These are phyloP conservation scores for Aleurites moluccanus DNA, from an alignment of 441 rosid genomes.

Conservation along the genomic window DNA sequence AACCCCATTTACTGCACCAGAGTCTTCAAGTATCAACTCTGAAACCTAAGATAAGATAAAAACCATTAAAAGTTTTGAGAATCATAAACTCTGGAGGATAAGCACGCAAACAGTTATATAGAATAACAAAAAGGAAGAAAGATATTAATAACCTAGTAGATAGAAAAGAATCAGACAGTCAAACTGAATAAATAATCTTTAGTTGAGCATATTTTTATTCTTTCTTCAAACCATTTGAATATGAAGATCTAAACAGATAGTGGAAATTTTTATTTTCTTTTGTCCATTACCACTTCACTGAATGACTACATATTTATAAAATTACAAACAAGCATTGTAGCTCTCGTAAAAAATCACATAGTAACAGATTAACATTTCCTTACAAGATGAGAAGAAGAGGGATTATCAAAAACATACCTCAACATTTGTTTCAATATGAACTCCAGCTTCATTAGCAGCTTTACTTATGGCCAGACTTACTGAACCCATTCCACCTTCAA, in stretches of 20 bases:
- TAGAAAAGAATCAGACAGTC: not conserved
- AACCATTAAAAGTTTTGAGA: not conserved
- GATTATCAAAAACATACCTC: conserved; percentile 45
- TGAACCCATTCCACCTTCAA: conserved; percentile 95
- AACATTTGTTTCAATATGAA: conserved; percentile 57
- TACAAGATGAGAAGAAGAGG: not conserved
- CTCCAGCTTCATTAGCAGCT: conserved; percentile 87
- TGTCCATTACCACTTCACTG: not conserved
- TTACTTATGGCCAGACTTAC: conserved; percentile 59
- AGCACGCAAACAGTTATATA: not conserved
- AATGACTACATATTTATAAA: not conserved
- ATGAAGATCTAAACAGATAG: not conserved
- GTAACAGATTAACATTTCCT: not conserved
- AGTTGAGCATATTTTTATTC: not conserved
- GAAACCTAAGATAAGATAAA: conserved; percentile 47
- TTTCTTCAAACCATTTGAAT: not conserved
- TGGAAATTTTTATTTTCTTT: too few relatives aligned
- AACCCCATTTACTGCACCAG: conserved; percentile 69
- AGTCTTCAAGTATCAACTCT: conserved; percentile 47
- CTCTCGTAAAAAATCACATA: not conserved
- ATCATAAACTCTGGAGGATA: not conserved
- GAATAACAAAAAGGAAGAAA: not conserved
- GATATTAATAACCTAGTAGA: not conserved
- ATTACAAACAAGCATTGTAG: not conserved
- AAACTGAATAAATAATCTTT: not conserved